A percentile compares a stretch with the other conserved stretches of the same genome.
These are phyloP conservation scores for Cystobasidium slooffiae DNA, from an alignment of 1,284 basidiomycete genomes.

Conservation along the genomic window DNA sequence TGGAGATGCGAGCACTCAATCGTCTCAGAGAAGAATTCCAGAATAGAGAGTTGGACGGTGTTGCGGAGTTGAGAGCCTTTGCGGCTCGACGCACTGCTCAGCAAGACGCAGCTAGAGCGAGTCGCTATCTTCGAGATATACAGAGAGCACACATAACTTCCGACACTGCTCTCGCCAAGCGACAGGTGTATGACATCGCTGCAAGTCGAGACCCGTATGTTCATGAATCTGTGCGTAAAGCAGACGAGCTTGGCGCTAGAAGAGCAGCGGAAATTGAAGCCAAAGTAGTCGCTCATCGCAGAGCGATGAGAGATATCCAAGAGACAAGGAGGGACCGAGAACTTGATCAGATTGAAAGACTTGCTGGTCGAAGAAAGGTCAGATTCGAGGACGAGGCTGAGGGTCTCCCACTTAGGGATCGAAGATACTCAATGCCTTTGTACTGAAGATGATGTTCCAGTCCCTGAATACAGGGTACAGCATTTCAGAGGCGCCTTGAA, in stretches of 20 bases:
- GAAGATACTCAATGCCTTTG: neutral
- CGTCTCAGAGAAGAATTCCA: neutral
- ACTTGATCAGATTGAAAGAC: neutral
- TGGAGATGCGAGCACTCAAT: neutral
- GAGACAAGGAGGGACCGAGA: neutral
- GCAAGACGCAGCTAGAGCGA: too few relatives aligned
- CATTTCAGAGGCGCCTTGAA: too few relatives aligned
- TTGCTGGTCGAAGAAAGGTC: neutral
- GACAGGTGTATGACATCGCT: neutral
- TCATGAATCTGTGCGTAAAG: neutral
- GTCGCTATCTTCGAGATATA: too few relatives aligned
- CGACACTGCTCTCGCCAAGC: too few relatives aligned
- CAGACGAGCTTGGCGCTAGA: neutral
- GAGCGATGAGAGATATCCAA: constrained; percentile 8
- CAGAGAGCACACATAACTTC: too few relatives aligned
- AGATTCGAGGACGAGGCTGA: neutral
- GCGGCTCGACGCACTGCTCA: too few relatives aligned
- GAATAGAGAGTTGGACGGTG: neutral
- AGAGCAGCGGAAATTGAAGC: constrained; percentile 5
- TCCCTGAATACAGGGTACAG: too few relatives aligned
- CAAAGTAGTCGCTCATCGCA: neutral
- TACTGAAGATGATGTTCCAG: too few relatives aligned
- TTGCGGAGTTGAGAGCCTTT: too few relatives aligned
- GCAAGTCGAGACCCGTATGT: neutral
- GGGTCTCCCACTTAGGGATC: neutral